Evolutionary conservation across 805 yeast genomes (phyloP), one percentile per base, ranked within the genome.

Genomic region (Naumovozyma dairenensis): DNA sequence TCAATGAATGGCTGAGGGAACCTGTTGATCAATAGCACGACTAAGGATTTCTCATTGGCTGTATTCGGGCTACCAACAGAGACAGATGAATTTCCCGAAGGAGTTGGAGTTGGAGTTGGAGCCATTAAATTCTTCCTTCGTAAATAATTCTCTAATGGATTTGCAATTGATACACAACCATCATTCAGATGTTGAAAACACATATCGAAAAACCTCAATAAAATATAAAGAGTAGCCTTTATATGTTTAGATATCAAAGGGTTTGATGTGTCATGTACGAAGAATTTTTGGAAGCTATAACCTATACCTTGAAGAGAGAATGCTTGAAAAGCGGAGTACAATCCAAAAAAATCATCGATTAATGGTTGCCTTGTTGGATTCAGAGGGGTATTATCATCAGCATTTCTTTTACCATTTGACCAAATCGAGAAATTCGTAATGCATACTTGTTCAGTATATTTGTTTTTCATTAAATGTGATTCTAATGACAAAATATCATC

Each of bases 301-400:
- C 58, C 58, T 9, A 55, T 51, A 20, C 58, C 60, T 36, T 47
- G 39, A n/a, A 53, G 39, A 2, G 61, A 56, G 20, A 53, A 37
- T 9, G 43, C 36, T 21, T 50, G 49, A 18, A 44, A 38, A 3
- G 59, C 52, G 3, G 56, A 47, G 33, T 49, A 54, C 15, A 55
- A 36, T 4, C 60, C 60, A 31, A 49, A 51, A 17, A 48, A 25
- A 19, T 46, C 54, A 35, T 55, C 58, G 12, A 55, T 42, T 16
- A 53, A 29, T 2, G 58, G 56, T 17, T 40, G 43, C 21, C 21
- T 16, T 14, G n/a, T n/a, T n/a, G n/a, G n/a, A n/a, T n/a, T n/a
- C n/a, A n/a, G n/a, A n/a, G n/a, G n/a, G n/a, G n/a, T n/a, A n/a
- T 65, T 39, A 16, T 46, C 22, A 1, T 34, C 9, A 8, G 29